Evolutionary conservation across 257 asterid genomes (phyloP), one percentile per base, ranked within the genome.

Genomic region (Rauvolfia tetraphylla): DNA sequence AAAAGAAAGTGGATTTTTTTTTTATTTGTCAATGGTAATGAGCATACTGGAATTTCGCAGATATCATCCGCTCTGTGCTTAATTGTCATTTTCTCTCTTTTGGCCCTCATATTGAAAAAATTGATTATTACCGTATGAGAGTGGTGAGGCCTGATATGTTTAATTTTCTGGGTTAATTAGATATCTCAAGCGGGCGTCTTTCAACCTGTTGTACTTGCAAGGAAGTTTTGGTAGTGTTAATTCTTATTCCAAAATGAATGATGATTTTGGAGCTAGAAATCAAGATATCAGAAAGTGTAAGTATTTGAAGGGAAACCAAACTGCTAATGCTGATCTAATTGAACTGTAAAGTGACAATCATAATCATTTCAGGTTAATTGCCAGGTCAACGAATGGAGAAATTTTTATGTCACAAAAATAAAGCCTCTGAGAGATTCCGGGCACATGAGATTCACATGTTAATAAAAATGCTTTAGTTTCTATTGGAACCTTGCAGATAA

Each of bases 381-480:
- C 22, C 1, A 2, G 56, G 56, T 49, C 15, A 49, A 49, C 2
- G 56, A 49, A 14, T 14, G 56, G 20, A 49, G 56, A 1, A 17
- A 22, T 14, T 49, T 49, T 49, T 49, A 46, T 7, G 56, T 15
- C 2, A 65, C 1, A 25, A 25, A 17, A 65, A 0, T 12, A 63
- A 20, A 63, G 44, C 46, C 3, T 31, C n/a, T 62, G 42, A 33
- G 42, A 62, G 69, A 33, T 11, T 62, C 3, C 15, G 14, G 41
- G 69, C n/a, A 22, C 34, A 46, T 5, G 15, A 15, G n/a, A 34
- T 53, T 58, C 66, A 58, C 18, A 36, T 65, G 5, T 18, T 65
- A 65, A 34, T 65, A 25, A 22, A 62, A 62, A 62, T 62, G 68
- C 68, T 14, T 31, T 39, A 62, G 33, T 62, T 62, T 62, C 67